A percentile compares a stretch with the other conserved stretches of the same genome.
phyloP scores from a whole-genome alignment of 805 yeast genomes.

The Candida qinlingensis region DNA sequence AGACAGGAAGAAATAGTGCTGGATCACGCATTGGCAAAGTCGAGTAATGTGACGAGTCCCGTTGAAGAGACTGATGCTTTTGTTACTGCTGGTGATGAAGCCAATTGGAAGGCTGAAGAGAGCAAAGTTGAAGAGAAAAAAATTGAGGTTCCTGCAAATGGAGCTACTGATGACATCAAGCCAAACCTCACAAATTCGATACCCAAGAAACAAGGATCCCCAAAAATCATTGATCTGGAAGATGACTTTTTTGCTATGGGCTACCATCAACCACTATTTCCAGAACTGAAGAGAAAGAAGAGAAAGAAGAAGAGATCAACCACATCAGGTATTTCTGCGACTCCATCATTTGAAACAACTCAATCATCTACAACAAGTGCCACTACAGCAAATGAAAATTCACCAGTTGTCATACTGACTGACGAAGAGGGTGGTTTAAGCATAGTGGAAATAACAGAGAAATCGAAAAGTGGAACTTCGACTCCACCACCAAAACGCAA shows the following conservation, averaged over 20 bases:
- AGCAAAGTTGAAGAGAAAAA: too few species aligned
- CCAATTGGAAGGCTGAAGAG: too few species aligned
- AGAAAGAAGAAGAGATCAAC: conserved; percentile 15
- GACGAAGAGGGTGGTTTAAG: background rate
- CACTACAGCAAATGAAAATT: background rate
- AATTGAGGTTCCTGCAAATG: too few species aligned
- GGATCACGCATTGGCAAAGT: conserved; percentile 19
- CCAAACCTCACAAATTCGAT: too few species aligned
- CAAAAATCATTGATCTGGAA: conserved; percentile 9
- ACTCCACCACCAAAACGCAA: background rate
- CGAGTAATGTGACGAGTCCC: conserved; percentile 24
- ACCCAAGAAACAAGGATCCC: background rate
- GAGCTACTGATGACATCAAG: too few species aligned
- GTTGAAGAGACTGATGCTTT: conserved; percentile 5
- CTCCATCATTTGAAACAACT: background rate
- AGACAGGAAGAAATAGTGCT: conserved; percentile 22
- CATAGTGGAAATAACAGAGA: background rate
- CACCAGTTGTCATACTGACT: background rate
- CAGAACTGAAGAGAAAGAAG: conserved; percentile 10
- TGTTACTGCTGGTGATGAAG: background rate
- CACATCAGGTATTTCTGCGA: background rate
- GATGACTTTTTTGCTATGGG: conserved; percentile 26
- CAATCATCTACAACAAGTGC: background rate
- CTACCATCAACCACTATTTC: background rate
- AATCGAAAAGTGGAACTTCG: background rate